phyloP scores from a whole-genome alignment of 495 filamentous ascomycete species.

The Aspergillus olivimuriae region DNA sequence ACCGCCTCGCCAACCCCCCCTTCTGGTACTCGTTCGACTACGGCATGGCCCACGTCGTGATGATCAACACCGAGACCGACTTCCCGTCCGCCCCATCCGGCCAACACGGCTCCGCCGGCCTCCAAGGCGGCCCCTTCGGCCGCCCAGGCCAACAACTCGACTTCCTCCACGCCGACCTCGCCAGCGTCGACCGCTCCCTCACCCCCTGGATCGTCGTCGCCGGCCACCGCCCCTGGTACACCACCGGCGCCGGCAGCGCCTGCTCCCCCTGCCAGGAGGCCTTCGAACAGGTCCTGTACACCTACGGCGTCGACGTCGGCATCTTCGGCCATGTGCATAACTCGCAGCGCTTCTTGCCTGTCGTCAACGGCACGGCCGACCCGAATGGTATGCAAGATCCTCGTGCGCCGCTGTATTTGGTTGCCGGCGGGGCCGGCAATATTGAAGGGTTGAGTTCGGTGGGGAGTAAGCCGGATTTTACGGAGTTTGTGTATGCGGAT shows the following conservation, averaged over 20 bases:
- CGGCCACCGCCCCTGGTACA: constrained; percentile 59
- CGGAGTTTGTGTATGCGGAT: constrained; percentile 50
- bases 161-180: constrained; percentile 43
- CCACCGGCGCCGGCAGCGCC: constrained; percentile 22
- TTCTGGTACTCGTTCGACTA: constrained; percentile 64
- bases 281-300: constrained; percentile 52
- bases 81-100: constrained; percentile 39
- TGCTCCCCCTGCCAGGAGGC: constrained; percentile 49
- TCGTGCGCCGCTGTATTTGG: constrained; percentile 50
- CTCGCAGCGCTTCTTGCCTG: constrained; percentile 41
- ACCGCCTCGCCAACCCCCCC: constrained; percentile 45
- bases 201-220: constrained; percentile 55
- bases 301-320: constrained; percentile 55
- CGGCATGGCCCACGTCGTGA: constrained; percentile 50
- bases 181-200: constrained; percentile 40
- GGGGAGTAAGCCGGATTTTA: constrained; percentile 35
- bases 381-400: constrained; percentile 46
- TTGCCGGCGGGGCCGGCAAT: constrained; percentile 42
- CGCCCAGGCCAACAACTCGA: constrained; percentile 23
- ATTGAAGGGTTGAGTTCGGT: constrained; percentile 38
- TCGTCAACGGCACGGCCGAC: constrained; percentile 37
- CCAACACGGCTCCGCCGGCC: constrained; percentile 35
- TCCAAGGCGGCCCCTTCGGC: constrained; percentile 50
- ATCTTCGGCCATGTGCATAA: constrained; percentile 59
- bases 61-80: constrained; percentile 55